Conservation (phyloP, 1,284 basidiomycete species). For the Ganoderma boninense region DNA sequence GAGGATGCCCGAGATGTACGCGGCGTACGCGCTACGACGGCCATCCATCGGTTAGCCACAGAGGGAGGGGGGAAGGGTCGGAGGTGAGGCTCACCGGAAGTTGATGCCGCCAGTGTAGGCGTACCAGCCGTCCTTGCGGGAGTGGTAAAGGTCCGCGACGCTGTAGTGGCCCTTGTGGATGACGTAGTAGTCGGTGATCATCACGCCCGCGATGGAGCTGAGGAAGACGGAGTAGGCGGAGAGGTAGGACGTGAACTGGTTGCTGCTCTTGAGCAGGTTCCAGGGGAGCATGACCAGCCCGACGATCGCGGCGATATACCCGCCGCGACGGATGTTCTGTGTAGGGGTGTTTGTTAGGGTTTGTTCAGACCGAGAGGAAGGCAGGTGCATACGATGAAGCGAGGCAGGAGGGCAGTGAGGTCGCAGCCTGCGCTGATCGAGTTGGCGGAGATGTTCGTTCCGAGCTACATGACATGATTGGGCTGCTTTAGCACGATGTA, state of each 20-base stretch:
- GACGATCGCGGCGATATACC: constrained; percentile 80
- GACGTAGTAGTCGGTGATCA: constrained; percentile 86
- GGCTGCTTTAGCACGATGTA: too few species aligned
- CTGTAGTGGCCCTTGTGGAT: constrained; percentile 78
- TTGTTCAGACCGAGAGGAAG: neutral
- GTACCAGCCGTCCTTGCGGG: constrained; percentile 71
- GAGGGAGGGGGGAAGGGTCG: neutral
- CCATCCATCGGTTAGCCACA: neutral
- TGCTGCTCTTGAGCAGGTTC: constrained; percentile 81
- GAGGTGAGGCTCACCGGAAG: constrained; percentile 54
- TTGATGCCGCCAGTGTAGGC: constrained; percentile 82
- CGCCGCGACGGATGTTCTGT: constrained; percentile 85
- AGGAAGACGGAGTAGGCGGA: constrained; percentile 87
- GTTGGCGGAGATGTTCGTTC: constrained; percentile 87
- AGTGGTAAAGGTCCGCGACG: constrained; percentile 76
- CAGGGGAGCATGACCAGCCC: constrained; percentile 83
- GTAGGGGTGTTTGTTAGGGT: neutral
- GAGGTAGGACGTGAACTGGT: constrained; percentile 84
- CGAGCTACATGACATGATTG: constrained; percentile 34
- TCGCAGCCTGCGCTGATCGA: constrained; percentile 88
- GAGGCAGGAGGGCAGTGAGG: constrained; percentile 81
- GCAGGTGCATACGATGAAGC: constrained; percentile 67
- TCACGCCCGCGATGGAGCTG: constrained; percentile 85
- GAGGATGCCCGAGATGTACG: constrained; percentile 80
- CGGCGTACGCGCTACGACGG: constrained; percentile 67